A percentile compares a stretch with the other conserved stretches of the same genome.
Conservation (phyloP, 768 basidiomycete species). For the Melanogaster broomeanus region DNA sequence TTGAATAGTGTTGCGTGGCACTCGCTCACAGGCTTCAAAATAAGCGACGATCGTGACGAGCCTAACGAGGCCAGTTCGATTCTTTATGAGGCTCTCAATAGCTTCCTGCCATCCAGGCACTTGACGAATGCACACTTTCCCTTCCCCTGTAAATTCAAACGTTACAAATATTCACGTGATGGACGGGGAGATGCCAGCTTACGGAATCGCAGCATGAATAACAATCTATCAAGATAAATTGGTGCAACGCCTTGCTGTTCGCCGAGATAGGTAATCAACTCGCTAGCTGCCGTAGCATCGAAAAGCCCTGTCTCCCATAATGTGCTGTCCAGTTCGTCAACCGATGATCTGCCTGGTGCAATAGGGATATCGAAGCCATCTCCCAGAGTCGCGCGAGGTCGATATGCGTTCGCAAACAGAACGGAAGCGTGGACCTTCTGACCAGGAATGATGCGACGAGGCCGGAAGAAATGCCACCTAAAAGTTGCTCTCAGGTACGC, state of each 20-base stretch:
- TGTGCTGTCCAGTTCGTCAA: conserved; percentile 1
- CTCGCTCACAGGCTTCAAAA: background rate
- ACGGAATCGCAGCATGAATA: conserved; percentile 25
- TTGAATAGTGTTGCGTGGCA: too few relatives aligned
- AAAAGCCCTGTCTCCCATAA: conserved; percentile 26
- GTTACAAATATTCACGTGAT: background rate
- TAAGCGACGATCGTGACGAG: background rate
- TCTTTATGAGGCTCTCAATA: background rate
- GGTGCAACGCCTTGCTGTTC: conserved; percentile 16
- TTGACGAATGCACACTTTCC: background rate
- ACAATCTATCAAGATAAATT: conserved; percentile 17
- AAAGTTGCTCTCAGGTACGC: background rate
- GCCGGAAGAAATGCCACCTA: conserved; percentile 17
- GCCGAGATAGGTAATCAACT: conserved; percentile 10
- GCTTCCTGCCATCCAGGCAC: background rate
- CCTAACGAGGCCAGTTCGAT: background rate
- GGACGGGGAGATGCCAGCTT: background rate
- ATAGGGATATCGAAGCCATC: conserved; percentile 25
- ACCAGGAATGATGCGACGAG: conserved; percentile 29
- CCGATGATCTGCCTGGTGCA: background rate
- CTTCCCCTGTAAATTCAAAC: background rate
- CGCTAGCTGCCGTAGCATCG: conserved; percentile 15
- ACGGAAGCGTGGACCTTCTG: conserved; percentile 28
- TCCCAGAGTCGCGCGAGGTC: conserved; percentile 18
- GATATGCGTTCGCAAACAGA: conserved; percentile 21